Evolutionary conservation across 495 filamentous ascomycete genomes (phyloP), one percentile per base, ranked within the genome.

Genomic region (Neurospora sp.): DNA sequence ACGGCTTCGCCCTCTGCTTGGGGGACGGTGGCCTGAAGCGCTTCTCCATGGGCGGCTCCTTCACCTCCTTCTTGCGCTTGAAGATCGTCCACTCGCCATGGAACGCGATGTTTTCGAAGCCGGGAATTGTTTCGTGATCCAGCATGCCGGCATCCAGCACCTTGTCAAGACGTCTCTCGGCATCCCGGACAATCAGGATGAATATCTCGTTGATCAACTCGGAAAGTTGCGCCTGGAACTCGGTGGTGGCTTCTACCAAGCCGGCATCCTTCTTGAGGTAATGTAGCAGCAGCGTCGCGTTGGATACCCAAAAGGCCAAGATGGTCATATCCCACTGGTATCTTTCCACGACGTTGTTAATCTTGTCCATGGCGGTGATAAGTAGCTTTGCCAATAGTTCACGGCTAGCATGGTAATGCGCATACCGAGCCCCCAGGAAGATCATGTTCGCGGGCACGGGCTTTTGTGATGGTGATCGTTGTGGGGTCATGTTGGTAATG

Each of bases 241-340:
- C 90, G 39, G 92, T 88, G 0, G 95, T 98, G 10, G 94, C 90
- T 77, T 90, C 89, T 22, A 93, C 86, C 4, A 99, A 80, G 3
- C 93, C 94, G 20, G 86, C 82, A 76, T 99, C 96, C 79, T 99
- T 99, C 81, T 96, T 97, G 44, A 99, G 85, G 78, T 99, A 99
- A 80, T 99, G 94, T 35, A 99, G 85, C 3, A 99, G 84, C 6
- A 99, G 83, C 1, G 95, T 98, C 35, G 94, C 96, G 80, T 99
- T 99, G 9, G 96, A 98, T 78, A 97, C 93, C 96, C 96, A 99
- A 77, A 98, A 99, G 3, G 96, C 96, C 20, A 98, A 85, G 73
- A 98, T 96, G 0, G 96, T 99, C 96, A 99, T 99, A 77, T 99
- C 96, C 95, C 96, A 98, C 77, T 99, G 96, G 76, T 97, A 89